Conservation (phyloP, 768 basidiomycete genomes). For the Tricholoma bakamatsutake region DNA sequence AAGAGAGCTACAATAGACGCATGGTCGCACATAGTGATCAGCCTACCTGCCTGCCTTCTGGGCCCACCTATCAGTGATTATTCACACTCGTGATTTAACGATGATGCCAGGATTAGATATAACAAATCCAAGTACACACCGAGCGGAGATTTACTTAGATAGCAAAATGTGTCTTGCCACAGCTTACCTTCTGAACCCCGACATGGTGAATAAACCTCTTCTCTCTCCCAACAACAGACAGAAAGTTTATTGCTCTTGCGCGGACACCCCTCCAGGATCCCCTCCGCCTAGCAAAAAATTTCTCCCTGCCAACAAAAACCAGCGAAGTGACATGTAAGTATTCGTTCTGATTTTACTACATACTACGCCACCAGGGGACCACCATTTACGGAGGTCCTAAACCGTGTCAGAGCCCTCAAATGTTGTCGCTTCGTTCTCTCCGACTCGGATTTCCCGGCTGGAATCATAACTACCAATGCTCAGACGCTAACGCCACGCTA, state of each 20-base stretch:
- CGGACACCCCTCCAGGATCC: neutral
- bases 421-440: neutral
- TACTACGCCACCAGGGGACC: neutral
- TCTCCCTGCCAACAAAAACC: neutral
- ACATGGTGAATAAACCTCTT: neutral
- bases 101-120: no score
- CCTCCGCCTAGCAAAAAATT: neutral
- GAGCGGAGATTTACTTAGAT: conserved; percentile 5
- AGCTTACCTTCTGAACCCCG: neutral
- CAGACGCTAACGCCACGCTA: conserved; percentile 2
- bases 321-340: neutral
- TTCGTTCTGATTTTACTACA: neutral
- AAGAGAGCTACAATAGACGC: neutral
- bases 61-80: conserved; percentile 2
- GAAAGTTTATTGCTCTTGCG: neutral
- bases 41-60: neutral
- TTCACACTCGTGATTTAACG: neutral
- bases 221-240: neutral
- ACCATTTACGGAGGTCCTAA: neutral
- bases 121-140: neutral
- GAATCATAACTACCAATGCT: neutral
- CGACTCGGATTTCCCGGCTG: neutral
- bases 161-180: neutral
- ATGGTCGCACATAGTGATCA: neutral
- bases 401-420: neutral